Percentiles rank a stretch among this genome's conserved stretches.
These are phyloP conservation scores for Tetrapisispora nanseiensis DNA, from an alignment of 805 yeast genomes.

Conservation along the genomic window DNA sequence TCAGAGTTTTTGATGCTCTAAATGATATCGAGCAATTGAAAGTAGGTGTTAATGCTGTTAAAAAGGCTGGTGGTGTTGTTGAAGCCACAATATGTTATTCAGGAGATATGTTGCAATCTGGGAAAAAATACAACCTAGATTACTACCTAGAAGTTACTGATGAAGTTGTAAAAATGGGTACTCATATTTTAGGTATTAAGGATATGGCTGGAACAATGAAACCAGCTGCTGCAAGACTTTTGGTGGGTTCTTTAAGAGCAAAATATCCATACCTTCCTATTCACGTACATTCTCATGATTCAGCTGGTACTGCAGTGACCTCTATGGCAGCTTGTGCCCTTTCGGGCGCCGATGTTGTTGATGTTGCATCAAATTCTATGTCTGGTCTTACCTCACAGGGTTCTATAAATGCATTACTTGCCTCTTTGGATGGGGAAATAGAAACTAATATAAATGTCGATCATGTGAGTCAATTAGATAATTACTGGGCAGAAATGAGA, in stretches of 20 bases:
- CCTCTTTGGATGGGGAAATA: constrained; percentile 79
- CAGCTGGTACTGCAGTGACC: constrained; percentile 98
- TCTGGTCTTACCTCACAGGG: constrained; percentile 98
- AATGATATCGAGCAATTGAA: constrained; percentile 90
- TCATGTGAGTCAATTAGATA: constrained; percentile 70
- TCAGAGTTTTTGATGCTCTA: constrained; percentile 93
- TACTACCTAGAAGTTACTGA: constrained; percentile 78
- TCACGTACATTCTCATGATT: constrained; percentile 97
- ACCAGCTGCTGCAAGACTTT: constrained; percentile 78
- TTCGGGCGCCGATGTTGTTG: constrained; percentile 97
- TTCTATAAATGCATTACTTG: constrained; percentile 80
- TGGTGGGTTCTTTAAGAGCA: constrained; percentile 70
- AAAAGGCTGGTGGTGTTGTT: constrained; percentile 95
- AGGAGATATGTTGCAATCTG: constrained; percentile 92
- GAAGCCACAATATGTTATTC: constrained; percentile 97
- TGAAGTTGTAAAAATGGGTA: constrained; percentile 80
- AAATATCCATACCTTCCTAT: constrained; percentile 87
- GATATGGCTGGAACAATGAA: constrained; percentile 99
- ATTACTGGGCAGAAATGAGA: constrained; percentile 98
- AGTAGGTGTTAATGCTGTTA: constrained; percentile 95
- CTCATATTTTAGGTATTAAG: constrained; percentile 91
- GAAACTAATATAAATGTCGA: constrained; percentile 59
- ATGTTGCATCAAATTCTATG: constrained; percentile 91
- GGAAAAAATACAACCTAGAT: constrained; percentile 87
- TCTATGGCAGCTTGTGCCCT: constrained; percentile 86